Conservation (phyloP, 1,284 basidiomycete genomes). For the Trametes polyzona region DNA sequence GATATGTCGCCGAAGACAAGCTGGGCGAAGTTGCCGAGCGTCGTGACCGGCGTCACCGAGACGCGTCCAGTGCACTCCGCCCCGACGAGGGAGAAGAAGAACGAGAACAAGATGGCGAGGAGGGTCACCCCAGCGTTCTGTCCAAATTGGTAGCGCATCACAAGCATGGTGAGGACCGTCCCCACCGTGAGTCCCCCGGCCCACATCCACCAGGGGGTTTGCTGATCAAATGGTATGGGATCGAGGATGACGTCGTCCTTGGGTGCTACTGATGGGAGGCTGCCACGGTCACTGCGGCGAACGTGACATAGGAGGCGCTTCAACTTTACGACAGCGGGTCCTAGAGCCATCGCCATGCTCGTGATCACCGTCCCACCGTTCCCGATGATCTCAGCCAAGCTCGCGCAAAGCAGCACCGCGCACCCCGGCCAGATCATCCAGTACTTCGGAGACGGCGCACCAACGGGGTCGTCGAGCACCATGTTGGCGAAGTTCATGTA, state of each 20-base stretch:
- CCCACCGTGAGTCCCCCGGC: constrained; percentile 51
- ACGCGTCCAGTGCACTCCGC: constrained; percentile 65
- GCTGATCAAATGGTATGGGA: constrained; percentile 51
- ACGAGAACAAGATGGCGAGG: constrained; percentile 69
- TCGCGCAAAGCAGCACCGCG: constrained; percentile 51
- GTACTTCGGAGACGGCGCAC: constrained; percentile 61
- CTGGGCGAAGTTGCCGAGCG: constrained; percentile 51
- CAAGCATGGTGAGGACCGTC: constrained; percentile 57
- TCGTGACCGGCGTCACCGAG: constrained; percentile 61
- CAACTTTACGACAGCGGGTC: constrained; percentile 4
- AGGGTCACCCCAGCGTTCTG: constrained; percentile 59
- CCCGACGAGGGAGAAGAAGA: constrained; percentile 50
- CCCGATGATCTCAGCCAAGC: constrained; percentile 32
- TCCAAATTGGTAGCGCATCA: constrained; percentile 53
- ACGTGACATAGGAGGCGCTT: neutral
- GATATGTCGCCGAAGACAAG: constrained; percentile 56
- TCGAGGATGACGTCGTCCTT: constrained; percentile 46
- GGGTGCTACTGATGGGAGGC: constrained; percentile 26
- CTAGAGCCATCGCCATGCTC: constrained; percentile 21
- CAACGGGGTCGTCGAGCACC: constrained; percentile 35
- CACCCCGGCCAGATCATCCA: constrained; percentile 72
- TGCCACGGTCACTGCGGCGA: neutral
- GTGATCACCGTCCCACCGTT: constrained; percentile 22
- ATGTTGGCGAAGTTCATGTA: constrained; percentile 47
- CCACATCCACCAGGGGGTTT: constrained; percentile 62